Evolutionary conservation across 1,284 basidiomycete genomes (phyloP).

Genomic region (Leccinum variabile): DNA sequence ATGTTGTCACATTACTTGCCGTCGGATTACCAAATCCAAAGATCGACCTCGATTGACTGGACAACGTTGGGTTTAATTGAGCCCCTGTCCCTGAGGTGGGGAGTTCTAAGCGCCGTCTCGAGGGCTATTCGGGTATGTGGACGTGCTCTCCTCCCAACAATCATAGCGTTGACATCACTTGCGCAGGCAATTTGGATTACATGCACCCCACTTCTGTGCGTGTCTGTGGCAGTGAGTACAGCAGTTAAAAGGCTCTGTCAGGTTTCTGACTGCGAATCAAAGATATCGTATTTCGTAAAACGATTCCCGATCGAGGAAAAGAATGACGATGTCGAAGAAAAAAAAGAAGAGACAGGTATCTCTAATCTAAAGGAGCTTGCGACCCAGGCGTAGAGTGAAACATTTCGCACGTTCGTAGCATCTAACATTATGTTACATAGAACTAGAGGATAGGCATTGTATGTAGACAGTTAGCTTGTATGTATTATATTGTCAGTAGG

Average conservation of each 20-base stretch:
- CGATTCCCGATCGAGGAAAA: slow-evolving; percentile 28
- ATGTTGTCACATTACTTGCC: slow-evolving; percentile 51
- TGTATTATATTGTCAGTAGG: slow-evolving; percentile 1
- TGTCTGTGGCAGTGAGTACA: slow-evolving; percentile 49
- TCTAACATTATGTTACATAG: slow-evolving; percentile 20
- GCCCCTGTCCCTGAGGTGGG: slow-evolving; percentile 41
- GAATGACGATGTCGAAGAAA: slow-evolving; percentile 22
- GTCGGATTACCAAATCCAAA: slow-evolving; percentile 40
- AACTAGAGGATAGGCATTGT: slow-evolving; percentile 11
- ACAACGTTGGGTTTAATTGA: slow-evolving; percentile 47
- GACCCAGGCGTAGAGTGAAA: slow-evolving; percentile 20
- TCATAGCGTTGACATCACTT: slow-evolving; percentile 19
- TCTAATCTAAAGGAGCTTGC: slow-evolving; percentile 5
- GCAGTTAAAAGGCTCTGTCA: not conserved
- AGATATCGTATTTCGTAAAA: slow-evolving; percentile 36
- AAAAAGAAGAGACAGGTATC: slow-evolving; percentile 13
- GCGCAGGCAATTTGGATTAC: slow-evolving; percentile 59
- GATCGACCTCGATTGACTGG: slow-evolving; percentile 52
- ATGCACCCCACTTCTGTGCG: slow-evolving; percentile 56
- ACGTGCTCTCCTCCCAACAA: slow-evolving; percentile 2
- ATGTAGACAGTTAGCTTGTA: slow-evolving; percentile 1
- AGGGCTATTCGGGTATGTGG: slow-evolving; percentile 52
- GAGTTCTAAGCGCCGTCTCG: slow-evolving; percentile 48
- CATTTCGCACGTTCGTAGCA: slow-evolving; percentile 7
- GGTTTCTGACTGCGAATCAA: slow-evolving; percentile 26